These are phyloP conservation scores for Citrus australasica DNA, from an alignment of 345 rosid genomes.

Conservation along the genomic window DNA sequence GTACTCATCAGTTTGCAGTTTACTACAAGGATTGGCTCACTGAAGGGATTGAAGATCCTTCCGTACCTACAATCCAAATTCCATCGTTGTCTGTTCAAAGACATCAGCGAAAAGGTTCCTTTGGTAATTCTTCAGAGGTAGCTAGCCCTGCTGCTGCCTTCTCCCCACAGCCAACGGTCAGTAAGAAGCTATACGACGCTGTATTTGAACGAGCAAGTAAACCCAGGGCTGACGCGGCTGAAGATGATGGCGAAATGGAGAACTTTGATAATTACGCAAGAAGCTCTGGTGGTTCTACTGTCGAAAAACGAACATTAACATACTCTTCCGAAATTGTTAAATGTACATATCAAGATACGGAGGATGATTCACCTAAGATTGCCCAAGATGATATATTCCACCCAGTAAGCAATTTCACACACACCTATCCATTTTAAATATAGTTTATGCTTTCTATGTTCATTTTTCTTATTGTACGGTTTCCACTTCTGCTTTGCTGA, in stretches of 20 bases:
- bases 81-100: conserved; percentile 36
- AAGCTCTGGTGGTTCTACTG: conserved; percentile 32
- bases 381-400: conserved; percentile 23
- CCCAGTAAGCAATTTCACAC: conserved; percentile 30
- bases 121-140: conserved; percentile 30
- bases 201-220: conserved; percentile 31
- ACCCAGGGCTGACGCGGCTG: conserved; percentile 25
- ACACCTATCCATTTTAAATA: background rate
- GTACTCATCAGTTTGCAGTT: conserved; percentile 50
- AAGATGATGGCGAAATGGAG: conserved; percentile 19
- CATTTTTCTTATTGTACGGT: background rate
- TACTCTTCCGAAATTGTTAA: conserved; percentile 33
- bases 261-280: conserved; percentile 13
- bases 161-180: conserved; percentile 52
- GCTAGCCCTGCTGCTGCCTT: conserved; percentile 31
- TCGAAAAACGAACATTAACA: conserved; percentile 30
- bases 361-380: conserved; percentile 19
- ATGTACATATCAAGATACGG: conserved; percentile 21
- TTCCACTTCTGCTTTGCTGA: too few species aligned
- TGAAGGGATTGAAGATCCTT: conserved; percentile 49
- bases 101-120: conserved; percentile 21
- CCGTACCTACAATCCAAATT: conserved; percentile 43
- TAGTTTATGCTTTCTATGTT: background rate
- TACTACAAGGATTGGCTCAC: conserved; percentile 74
- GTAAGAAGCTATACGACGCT: conserved; percentile 49